Percentiles rank a stretch among this genome's conserved stretches.
Conservation (phyloP, 116 monocot species). For the Phalaenopsis hybrid region DNA sequence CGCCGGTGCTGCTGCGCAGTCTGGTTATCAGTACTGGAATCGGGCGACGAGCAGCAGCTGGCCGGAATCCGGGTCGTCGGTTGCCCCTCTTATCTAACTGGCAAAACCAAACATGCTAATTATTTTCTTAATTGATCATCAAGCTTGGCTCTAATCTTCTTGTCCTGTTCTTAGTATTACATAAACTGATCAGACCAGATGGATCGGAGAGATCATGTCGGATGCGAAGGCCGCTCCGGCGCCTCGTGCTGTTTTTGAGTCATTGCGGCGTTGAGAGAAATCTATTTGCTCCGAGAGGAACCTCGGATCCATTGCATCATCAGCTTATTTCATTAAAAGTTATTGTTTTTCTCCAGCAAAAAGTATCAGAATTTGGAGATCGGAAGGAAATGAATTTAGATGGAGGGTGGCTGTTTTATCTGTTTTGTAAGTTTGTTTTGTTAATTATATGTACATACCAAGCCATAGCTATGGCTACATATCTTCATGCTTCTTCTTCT, state of each 20-base stretch:
- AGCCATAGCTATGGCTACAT: background rate
- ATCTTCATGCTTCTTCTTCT: background rate
- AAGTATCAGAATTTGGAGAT: background rate
- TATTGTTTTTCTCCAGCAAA: background rate
- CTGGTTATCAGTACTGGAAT: background rate
- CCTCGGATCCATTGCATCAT: slow-evolving; percentile 53
- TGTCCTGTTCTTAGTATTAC: background rate
- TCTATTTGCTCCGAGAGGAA: slow-evolving; percentile 66
- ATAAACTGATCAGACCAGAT: background rate
- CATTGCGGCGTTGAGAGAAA: slow-evolving; percentile 5
- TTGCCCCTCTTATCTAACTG: background rate
- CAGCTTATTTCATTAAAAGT: background rate
- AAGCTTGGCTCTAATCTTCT: background rate
- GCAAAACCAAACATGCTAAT: too few relatives aligned
- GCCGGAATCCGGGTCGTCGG: background rate
- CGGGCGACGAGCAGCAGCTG: background rate
- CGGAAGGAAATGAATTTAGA: too few relatives aligned
- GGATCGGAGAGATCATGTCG: slow-evolving; percentile 75
- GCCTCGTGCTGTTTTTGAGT: slow-evolving; percentile 20
- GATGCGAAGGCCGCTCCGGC: slow-evolving; percentile 36
- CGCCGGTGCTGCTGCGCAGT: background rate
- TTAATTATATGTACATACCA: background rate
- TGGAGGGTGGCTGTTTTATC: background rate
- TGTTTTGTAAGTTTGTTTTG: background rate
- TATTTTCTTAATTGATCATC: background rate